These are phyloP conservation scores for Pharnaceum exiguum DNA, from an alignment of 148 eudicot species.

Conservation along the genomic window DNA sequence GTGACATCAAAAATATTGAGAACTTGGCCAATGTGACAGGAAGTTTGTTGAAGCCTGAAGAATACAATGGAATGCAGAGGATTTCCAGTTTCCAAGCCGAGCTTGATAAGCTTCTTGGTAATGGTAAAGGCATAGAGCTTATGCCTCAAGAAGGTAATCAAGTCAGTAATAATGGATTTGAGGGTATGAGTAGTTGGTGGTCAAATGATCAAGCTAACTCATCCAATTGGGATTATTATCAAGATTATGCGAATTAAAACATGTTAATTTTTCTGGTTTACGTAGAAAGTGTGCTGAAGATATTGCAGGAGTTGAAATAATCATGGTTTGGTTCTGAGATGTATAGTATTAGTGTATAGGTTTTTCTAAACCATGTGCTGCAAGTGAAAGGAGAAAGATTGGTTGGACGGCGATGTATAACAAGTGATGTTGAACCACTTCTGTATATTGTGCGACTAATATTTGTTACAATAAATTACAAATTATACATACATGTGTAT, in stretches of 20 bases:
- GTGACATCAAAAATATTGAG: not conserved
- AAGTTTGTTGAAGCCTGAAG: not conserved
- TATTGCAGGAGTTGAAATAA: not conserved
- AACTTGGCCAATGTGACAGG: not conserved
- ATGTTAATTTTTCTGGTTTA: not conserved
- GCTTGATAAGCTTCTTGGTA: conserved; percentile 19
- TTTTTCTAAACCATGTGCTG: conserved; percentile 3
- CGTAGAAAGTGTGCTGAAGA: not conserved
- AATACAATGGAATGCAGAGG: conserved; percentile 11
- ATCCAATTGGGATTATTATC: conserved; percentile 22
- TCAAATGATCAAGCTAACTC: conserved; percentile 14
- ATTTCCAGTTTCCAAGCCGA: conserved; percentile 25
- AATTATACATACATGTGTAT: too few species aligned
- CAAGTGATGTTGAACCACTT: conserved; percentile 7
- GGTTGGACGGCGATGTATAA: conserved; percentile 2
- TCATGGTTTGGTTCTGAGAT: not conserved
- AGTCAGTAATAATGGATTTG: conserved; percentile 7
- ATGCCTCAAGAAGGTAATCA: not conserved
- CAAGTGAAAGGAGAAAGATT: not conserved
- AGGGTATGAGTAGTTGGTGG: conserved; percentile 30
- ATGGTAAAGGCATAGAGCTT: conserved; percentile 1
- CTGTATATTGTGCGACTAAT: conserved; percentile 10
- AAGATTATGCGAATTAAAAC: conserved; percentile 18
- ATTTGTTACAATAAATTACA: not conserved
- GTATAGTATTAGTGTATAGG: conserved; percentile 2